Conservation (phyloP, 257 asterid species). For the Solanum virginianum region DNA sequence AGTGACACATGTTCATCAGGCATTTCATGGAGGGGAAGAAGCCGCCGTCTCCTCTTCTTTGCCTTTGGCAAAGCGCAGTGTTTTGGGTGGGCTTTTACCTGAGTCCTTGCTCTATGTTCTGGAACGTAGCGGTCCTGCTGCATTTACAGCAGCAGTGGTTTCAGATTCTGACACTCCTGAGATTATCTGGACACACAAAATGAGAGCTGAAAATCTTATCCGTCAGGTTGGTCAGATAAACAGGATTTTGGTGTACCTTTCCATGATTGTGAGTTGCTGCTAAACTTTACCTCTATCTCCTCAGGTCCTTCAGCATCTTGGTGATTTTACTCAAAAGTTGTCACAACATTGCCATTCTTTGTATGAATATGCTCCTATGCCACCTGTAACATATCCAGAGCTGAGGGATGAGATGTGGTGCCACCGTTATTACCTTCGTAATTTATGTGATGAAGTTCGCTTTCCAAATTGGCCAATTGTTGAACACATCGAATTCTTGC, state of each 20-base stretch:
- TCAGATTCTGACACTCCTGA: constrained; percentile 99
- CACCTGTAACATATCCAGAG: constrained; percentile 96
- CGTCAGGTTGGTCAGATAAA: constrained; percentile 54
- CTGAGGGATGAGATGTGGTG: constrained; percentile 99
- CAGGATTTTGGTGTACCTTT: not conserved
- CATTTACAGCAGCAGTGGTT: constrained; percentile 97
- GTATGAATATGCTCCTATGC: constrained; percentile 99
- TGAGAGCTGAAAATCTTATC: constrained; percentile 93
- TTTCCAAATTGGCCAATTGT: constrained; percentile 99
- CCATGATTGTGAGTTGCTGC: not conserved
- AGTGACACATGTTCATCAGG: constrained; percentile 87
- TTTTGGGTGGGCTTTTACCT: constrained; percentile 95
- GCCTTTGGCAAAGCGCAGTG: constrained; percentile 96
- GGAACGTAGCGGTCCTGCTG: constrained; percentile 91
- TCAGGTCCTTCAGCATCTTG: constrained; percentile 98
- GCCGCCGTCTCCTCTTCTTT: constrained; percentile 94
- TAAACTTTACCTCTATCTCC: constrained; percentile 5
- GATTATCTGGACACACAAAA: constrained; percentile 98
- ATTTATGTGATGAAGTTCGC: constrained; percentile 91
- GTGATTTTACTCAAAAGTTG: constrained; percentile 91
- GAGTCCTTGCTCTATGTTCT: constrained; percentile 95
- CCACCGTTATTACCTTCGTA: constrained; percentile 90
- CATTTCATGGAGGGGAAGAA: constrained; percentile 99
- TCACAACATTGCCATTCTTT: constrained; percentile 91
- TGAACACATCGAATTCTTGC: constrained; percentile 97